Percentiles rank a stretch among this genome's conserved stretches.
Evolutionary conservation across 345 rosid species (phyloP).

Genomic region (Toxicodendron radicans): DNA sequence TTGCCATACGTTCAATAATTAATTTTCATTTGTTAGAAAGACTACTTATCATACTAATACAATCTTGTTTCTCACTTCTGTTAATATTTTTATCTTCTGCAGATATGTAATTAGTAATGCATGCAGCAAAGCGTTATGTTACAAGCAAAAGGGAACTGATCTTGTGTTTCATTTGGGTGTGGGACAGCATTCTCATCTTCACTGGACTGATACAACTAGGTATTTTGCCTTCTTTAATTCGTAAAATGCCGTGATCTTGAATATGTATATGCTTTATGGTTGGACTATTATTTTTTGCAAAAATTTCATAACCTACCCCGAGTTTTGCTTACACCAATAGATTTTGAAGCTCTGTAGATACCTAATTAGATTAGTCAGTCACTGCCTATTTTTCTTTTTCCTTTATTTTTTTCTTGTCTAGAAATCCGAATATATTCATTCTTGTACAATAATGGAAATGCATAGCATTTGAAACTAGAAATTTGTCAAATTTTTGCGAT

Average conservation of each 20-base stretch:
- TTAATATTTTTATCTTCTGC: conserved; percentile 24
- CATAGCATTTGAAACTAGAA: not conserved
- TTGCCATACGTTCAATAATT: not conserved
- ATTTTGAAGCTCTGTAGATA: not conserved
- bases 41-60: not conserved
- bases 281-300: not conserved
- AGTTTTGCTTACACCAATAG: not conserved
- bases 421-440: not conserved
- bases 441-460: not conserved
- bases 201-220: conserved; percentile 83
- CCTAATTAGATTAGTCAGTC: not conserved
- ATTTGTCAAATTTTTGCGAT: not conserved
- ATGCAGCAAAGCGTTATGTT: conserved; percentile 74
- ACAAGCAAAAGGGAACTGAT: conserved; percentile 88
- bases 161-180: conserved; percentile 54
- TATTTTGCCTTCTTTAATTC: conserved; percentile 25
- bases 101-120: conserved; percentile 89
- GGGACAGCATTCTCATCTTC: conserved; percentile 83
- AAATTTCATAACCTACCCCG: not conserved
- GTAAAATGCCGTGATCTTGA: not conserved
- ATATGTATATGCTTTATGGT: not conserved
- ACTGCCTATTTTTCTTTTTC: not conserved
- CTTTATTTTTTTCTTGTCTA: not conserved
- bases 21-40: not conserved
- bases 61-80: conserved; percentile 2